Base-by-base conservation (phyloP, 495 filamentous ascomycete species). In the Penicillium canescens region DNA sequence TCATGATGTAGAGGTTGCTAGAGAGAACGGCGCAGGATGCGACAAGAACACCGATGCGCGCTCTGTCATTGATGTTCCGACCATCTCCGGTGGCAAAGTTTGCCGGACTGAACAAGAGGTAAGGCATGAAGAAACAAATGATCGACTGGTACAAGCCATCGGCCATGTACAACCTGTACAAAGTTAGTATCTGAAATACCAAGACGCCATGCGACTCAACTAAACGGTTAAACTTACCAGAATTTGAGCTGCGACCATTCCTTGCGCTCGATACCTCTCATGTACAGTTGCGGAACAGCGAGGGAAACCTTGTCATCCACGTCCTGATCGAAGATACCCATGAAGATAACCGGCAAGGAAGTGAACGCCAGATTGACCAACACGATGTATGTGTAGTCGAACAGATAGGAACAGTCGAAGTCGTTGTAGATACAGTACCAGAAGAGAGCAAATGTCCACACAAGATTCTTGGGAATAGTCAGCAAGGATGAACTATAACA, bases 171-270 rank as follows among this genome's bases (percentile, higher is more conserved):
- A 88, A 60, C 92, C 91, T 96, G 52, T 68, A 46, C 14, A 18
- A 23, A 31, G 59, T 67, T 54, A 69, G 62, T 53, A 57, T 6
- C 0, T 23, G 16, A 13, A 7, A 14, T 9, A 5, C 47, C 18
- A 18, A 42, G 38, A 18, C 13, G 33, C 41, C 40, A 33, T 16
- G 4, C 52, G 28, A 6, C 18, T 18, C 18, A 1, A 18, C 18
- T 18, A 36, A 28, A 20, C 42, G 42, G 7, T 34, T 21, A 50
- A 35, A 71, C 81, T 62, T 77, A 96, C 94, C 95, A 99, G 70
- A 99, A 99, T 70, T 99, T 99, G 39, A 77, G 69, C 61, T 95
- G 88, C 9, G 95, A 97, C 95, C 95, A 99, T 76, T 99, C 95
- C 68, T 91, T 86, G 50, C 92, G 88, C 72, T 97, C 90, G 60